phyloP scores from a whole-genome alignment of 768 basidiomycete species.

The Mycena vitilis region DNA sequence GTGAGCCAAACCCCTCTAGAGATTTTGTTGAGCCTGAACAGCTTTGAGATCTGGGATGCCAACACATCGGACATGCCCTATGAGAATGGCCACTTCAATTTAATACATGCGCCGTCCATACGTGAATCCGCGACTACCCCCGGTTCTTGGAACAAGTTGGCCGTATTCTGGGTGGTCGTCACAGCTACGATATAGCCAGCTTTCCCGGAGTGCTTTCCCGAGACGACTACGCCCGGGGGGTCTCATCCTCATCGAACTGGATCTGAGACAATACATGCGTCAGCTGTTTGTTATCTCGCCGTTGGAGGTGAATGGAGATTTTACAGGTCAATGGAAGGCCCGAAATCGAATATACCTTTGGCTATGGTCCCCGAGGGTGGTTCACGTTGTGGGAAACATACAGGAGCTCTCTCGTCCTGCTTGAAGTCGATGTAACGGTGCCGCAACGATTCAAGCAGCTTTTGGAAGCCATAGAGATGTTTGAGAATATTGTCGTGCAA shows the following conservation, averaged over 20 bases:
- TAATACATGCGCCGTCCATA: constrained; percentile 77
- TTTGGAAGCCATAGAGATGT: constrained; percentile 60
- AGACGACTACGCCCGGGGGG: constrained; percentile 81
- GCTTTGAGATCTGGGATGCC: constrained; percentile 80
- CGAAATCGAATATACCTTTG: constrained; percentile 47
- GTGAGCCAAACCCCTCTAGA: background rate
- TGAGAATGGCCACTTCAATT: constrained; percentile 70
- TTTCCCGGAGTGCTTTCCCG: no score
- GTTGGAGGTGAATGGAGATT: background rate
- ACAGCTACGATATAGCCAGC: no score
- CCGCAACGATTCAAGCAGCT: constrained; percentile 66
- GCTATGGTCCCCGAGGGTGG: constrained; percentile 66
- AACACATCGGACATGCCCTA: constrained; percentile 72
- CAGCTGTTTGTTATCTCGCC: background rate
- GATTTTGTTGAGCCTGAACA: constrained; percentile 39
- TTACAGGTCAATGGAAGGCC: constrained; percentile 50
- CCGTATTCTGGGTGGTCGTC: no score
- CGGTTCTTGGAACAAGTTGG: constrained; percentile 69
- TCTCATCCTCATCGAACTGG: constrained; percentile 75
- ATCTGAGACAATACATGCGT: constrained; percentile 59
- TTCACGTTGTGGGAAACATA: constrained; percentile 73
- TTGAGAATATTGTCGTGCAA: constrained; percentile 65
- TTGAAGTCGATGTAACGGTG: constrained; percentile 67
- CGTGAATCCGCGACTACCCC: constrained; percentile 72
- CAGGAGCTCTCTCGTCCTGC: constrained; percentile 61